Conservation (phyloP, 2,329 filamentous ascomycete genomes). For the Ophiostoma ips region DNA sequence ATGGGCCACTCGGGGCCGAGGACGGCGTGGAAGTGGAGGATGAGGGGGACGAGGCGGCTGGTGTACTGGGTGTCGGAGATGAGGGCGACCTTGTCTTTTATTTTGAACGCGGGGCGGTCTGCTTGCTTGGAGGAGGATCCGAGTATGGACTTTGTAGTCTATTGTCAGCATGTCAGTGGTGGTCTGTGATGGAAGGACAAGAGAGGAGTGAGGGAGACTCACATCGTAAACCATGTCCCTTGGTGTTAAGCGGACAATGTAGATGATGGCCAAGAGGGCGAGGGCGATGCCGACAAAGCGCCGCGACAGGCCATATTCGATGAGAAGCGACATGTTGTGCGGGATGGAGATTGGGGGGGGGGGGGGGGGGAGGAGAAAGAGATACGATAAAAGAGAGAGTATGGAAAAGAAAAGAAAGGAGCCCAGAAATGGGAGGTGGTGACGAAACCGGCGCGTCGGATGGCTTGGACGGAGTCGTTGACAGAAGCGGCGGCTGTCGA, state of each 20-base stretch:
- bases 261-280: constrained; percentile 10
- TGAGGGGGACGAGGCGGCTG: constrained; percentile 22
- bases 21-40: constrained; percentile 20
- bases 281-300: constrained; percentile 9
- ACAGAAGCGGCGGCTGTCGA: not conserved
- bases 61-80: constrained; percentile 30
- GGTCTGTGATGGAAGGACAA: too few relatives aligned
- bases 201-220: not conserved
- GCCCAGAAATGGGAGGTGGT: too few relatives aligned
- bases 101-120: constrained; percentile 1
- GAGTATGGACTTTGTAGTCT: not conserved
- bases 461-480: not conserved
- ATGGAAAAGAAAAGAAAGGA: not conserved
- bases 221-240: constrained; percentile 4
- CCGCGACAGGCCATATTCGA: constrained; percentile 12
- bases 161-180: not conserved
- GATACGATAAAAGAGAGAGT: too few relatives aligned
- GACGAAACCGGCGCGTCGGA: not conserved
- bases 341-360: too few relatives aligned
- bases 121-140: not conserved
- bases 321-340: constrained; percentile 6
- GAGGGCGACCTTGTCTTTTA: constrained; percentile 15
- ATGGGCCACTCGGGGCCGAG: constrained; percentile 31
- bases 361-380: too few relatives aligned
- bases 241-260: constrained; percentile 11